These are phyloP conservation scores for Bifiguratus adelaidae DNA, from an alignment of 192 early-diverging fungal species.

Conservation along the genomic window DNA sequence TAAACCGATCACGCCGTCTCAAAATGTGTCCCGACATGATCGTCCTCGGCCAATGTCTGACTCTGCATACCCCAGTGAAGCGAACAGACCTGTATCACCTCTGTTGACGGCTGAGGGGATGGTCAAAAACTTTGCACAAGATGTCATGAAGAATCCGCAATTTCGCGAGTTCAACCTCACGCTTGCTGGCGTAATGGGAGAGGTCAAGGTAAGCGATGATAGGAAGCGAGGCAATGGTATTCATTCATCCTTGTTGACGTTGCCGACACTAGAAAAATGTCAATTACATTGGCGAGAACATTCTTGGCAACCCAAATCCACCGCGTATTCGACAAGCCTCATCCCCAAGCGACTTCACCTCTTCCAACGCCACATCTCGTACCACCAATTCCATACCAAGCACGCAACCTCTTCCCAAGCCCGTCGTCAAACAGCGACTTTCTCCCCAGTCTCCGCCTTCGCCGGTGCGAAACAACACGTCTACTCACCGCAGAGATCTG, in stretches of 20 bases:
- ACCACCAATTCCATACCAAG: constrained; percentile 11
- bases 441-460: background rate
- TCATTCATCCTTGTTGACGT: background rate
- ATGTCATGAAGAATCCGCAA: constrained; percentile 41
- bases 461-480: background rate
- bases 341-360: background rate
- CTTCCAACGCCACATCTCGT: constrained; percentile 7
- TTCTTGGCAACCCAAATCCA: constrained; percentile 2
- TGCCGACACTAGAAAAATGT: constrained; percentile 17
- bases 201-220: constrained; percentile 18
- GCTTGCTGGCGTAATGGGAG: constrained; percentile 29
- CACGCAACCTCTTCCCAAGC: background rate
- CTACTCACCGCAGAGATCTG: constrained; percentile 15
- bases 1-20: background rate
- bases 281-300: constrained; percentile 18
- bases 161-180: constrained; percentile 41
- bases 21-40: background rate
- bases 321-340: constrained; percentile 8
- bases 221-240: background rate
- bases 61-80: background rate
- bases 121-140: constrained; percentile 27
- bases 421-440: background rate
- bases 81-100: constrained; percentile 1
- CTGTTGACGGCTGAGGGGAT: background rate
- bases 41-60: background rate